Evolutionary conservation across 1,284 basidiomycete genomes (phyloP).

Genomic region (Trichosporon inkin): DNA sequence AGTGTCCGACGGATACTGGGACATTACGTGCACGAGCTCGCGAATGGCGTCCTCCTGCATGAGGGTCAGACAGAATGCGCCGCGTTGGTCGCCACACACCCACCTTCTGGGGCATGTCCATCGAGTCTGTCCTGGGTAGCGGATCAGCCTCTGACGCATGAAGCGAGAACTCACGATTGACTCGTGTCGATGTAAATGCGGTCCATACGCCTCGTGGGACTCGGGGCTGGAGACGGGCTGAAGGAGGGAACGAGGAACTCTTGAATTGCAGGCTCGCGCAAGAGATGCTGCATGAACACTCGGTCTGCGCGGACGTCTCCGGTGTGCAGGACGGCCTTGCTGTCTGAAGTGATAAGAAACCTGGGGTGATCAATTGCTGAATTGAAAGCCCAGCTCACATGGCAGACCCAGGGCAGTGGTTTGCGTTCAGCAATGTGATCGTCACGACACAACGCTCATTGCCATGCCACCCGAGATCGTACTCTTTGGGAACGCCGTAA

Average conservation of each 20-base stretch:
- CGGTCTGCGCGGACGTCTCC: conserved; percentile 86
- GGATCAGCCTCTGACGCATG: neutral
- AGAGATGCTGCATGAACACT: conserved; percentile 66
- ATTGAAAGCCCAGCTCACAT: conserved; percentile 60
- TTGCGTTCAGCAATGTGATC: conserved; percentile 81
- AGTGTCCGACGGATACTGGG: conserved; percentile 61
- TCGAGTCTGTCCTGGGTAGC: neutral
- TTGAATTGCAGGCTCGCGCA: conserved; percentile 64
- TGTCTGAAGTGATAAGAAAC: conserved; percentile 75
- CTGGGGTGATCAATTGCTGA: conserved; percentile 50
- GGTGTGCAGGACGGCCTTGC: conserved; percentile 76
- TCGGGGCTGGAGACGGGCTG: neutral
- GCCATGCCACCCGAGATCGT: conserved; percentile 56
- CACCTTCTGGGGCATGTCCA: conserved; percentile 69
- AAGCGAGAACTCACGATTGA: conserved; percentile 35
- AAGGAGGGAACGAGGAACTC: conserved; percentile 58
- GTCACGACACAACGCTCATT: conserved; percentile 55
- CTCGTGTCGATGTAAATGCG: conserved; percentile 81
- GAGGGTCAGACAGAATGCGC: neutral
- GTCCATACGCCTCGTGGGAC: conserved; percentile 53
- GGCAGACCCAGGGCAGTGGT: conserved; percentile 88
- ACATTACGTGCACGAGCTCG: conserved; percentile 66
- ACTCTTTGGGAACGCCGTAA: conserved; percentile 55
- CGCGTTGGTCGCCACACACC: conserved; percentile 49
- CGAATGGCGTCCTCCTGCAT: conserved; percentile 61